A percentile compares a stretch with the other conserved stretches of the same genome.
phyloP scores from a whole-genome alignment of 2,329 filamentous ascomycete species.

The Pestalotiopsis sp. region DNA sequence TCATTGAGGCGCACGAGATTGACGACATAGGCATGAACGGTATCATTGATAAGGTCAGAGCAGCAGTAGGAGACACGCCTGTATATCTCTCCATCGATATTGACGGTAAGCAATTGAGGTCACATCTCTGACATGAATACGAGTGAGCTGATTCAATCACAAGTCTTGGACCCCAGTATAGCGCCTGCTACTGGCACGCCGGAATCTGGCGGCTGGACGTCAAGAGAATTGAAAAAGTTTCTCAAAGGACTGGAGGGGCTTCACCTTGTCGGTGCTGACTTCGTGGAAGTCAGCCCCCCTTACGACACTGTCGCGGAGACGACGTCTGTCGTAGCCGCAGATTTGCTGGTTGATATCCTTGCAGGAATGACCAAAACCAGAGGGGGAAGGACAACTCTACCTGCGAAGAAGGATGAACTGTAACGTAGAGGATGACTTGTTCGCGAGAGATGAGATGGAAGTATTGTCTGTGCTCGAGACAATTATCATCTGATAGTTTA shows the following conservation, averaged over 20 bases:
- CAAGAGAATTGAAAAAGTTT: constrained; percentile 7
- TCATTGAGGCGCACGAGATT: constrained; percentile 12
- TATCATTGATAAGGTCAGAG: constrained; percentile 9
- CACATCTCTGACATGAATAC: neutral
- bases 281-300: constrained; percentile 15
- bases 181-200: neutral
- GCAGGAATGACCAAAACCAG: neutral
- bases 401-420: neutral
- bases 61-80: constrained; percentile 5
- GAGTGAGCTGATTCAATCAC: neutral
- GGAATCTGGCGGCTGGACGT: neutral
- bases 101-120: constrained; percentile 8
- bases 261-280: constrained; percentile 8
- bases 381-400: neutral
- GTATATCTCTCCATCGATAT: constrained; percentile 14
- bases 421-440: neutral
- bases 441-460: no score
- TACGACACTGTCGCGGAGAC: constrained; percentile 14
- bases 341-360: constrained; percentile 1
- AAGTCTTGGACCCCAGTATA: neutral
- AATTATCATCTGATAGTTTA: no score
- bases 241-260: constrained; percentile 12
- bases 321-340: constrained; percentile 15
- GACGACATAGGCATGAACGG: constrained; percentile 13
- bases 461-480: no score